phyloP scores from a whole-genome alignment of 305 asterid species.

The Stenogyne calaminthoides region DNA sequence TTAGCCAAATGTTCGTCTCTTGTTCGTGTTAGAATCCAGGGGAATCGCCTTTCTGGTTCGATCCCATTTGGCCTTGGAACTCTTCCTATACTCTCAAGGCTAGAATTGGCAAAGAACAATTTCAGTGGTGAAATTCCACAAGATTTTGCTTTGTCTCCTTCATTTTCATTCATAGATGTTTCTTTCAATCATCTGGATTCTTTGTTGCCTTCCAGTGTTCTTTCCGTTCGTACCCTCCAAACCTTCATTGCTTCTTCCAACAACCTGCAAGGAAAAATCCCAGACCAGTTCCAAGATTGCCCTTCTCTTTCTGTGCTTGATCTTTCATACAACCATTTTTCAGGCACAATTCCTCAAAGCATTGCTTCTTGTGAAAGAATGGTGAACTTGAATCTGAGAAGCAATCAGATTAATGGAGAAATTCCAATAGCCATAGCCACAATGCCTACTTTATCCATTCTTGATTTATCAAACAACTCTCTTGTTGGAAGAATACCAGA shows the following conservation, averaged over 20 bases:
- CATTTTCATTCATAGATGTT: constrained; percentile 69
- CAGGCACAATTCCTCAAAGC: constrained; percentile 63
- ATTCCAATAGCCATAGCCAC: constrained; percentile 62
- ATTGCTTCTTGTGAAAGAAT: constrained; percentile 67
- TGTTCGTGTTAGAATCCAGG: constrained; percentile 71
- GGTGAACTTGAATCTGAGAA: constrained; percentile 57
- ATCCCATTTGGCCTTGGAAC: constrained; percentile 69
- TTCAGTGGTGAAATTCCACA: constrained; percentile 65
- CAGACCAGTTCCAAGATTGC: constrained; percentile 66
- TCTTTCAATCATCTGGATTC: constrained; percentile 56
- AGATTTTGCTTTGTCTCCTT: constrained; percentile 58
- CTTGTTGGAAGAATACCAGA: constrained; percentile 68
- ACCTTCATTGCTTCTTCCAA: constrained; percentile 58
- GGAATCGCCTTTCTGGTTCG: constrained; percentile 58
- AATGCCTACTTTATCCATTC: constrained; percentile 59
- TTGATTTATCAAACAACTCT: constrained; percentile 71
- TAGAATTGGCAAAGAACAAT: constrained; percentile 66
- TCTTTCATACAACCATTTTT: constrained; percentile 61
- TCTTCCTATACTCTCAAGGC: constrained; percentile 61
- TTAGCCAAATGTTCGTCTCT: constrained; percentile 64
- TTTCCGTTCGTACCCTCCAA: constrained; percentile 65
- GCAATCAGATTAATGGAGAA: constrained; percentile 63
- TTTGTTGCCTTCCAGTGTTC: constrained; percentile 52
- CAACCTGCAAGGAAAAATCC: constrained; percentile 60
- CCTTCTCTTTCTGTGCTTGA: constrained; percentile 64